These are phyloP conservation scores for Ophiocordyceps camponoti-floridani DNA, from an alignment of 2,329 filamentous ascomycete species.

Conservation along the genomic window DNA sequence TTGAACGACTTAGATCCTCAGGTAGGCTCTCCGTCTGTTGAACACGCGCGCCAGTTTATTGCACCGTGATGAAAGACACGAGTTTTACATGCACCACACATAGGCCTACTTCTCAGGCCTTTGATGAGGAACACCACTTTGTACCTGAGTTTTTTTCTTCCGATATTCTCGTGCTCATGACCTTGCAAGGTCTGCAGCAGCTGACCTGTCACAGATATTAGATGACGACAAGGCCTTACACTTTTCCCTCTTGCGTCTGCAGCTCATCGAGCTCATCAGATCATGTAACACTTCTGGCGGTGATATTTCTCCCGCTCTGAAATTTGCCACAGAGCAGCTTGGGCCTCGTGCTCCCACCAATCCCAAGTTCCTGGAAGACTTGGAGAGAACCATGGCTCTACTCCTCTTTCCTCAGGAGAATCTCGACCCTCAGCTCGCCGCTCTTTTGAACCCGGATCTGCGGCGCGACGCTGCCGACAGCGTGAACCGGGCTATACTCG, in stretches of 20 bases:
- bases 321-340: slow-evolving; percentile 75
- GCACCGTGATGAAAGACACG: slow-evolving; percentile 68
- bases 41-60: neutral
- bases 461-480: slow-evolving; percentile 68
- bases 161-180: neutral
- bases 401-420: slow-evolving; percentile 75
- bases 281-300: slow-evolving; percentile 47
- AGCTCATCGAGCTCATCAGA: slow-evolving; percentile 86
- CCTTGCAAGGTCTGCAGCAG: neutral
- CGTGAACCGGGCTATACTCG: slow-evolving; percentile 79
- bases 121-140: slow-evolving; percentile 75
- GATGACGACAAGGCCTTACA: slow-evolving; percentile 71
- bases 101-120: slow-evolving; percentile 55
- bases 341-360: slow-evolving; percentile 75
- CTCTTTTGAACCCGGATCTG: slow-evolving; percentile 61
- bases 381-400: slow-evolving; percentile 86
- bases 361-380: slow-evolving; percentile 62
- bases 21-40: slow-evolving; percentile 39
- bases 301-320: slow-evolving; percentile 63
- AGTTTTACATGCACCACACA: slow-evolving; percentile 99
- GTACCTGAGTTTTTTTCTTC: slow-evolving; percentile 15
- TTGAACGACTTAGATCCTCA: slow-evolving; percentile 83
- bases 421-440: slow-evolving; percentile 56
- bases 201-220: slow-evolving; percentile 47
- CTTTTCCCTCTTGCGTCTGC: slow-evolving; percentile 75